phyloP scores from a whole-genome alignment of 2,329 filamentous ascomycete genomes.

The Decorospora gaudefroyi region DNA sequence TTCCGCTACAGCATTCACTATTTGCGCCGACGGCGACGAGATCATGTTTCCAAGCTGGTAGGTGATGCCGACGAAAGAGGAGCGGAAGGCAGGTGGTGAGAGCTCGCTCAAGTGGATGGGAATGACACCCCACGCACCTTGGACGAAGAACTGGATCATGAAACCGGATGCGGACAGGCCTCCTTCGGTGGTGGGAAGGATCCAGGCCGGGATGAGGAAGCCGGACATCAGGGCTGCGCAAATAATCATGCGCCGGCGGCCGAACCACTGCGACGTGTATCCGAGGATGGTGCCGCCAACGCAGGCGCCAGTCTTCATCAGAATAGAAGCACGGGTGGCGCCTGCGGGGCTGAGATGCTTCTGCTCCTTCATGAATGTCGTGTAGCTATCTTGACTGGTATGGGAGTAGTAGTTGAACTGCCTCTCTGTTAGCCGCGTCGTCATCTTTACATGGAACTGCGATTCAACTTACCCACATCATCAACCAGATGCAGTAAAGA shows the following conservation, averaged over 20 bases:
- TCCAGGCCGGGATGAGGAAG: conserved; percentile 70
- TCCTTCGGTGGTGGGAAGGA: conserved; percentile 64
- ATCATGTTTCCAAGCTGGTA: conserved; percentile 79
- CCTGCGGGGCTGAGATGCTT: conserved; percentile 68
- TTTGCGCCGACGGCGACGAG: conserved; percentile 72
- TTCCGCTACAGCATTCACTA: conserved; percentile 75
- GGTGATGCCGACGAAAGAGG: conserved; percentile 70
- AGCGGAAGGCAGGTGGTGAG: conserved; percentile 70
- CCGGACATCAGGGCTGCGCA: conserved; percentile 63
- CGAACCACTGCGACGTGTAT: conserved; percentile 74
- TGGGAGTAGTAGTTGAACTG: conserved; percentile 69
- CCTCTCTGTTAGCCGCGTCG: conserved; percentile 31
- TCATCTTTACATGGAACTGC: background rate
- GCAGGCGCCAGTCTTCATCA: conserved; percentile 79
- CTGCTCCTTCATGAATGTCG: conserved; percentile 75
- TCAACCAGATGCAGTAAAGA: conserved; percentile 75
- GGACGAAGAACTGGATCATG: conserved; percentile 64
- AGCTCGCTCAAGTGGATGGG: conserved; percentile 75
- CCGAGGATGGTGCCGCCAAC: conserved; percentile 74
- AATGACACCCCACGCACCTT: conserved; percentile 53
- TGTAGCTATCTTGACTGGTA: conserved; percentile 80
- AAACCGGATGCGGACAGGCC: conserved; percentile 67
- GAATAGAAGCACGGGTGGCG: conserved; percentile 74
- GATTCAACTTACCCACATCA: conserved; percentile 63
- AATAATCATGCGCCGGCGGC: conserved; percentile 71